Evolutionary conservation across 2,329 filamentous ascomycete species (phyloP).

Genomic region (Cordyceps fumosorosea): DNA sequence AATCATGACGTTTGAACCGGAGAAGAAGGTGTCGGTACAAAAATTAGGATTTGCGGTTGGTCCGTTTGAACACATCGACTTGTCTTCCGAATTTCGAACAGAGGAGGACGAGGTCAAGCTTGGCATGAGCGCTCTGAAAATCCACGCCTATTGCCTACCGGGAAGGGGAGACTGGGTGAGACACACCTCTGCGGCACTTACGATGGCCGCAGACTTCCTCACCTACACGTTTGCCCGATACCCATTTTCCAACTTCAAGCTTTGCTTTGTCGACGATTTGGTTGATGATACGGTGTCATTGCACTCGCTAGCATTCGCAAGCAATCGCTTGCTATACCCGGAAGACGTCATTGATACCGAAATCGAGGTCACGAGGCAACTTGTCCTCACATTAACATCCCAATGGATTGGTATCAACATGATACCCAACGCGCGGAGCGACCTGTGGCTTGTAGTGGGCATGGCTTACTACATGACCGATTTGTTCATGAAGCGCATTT

Average conservation of each 20-base stretch:
- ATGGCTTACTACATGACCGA: constrained; percentile 95
- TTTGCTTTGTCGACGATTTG: constrained; percentile 92
- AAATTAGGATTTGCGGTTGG: constrained; percentile 92
- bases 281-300: constrained; percentile 66
- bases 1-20: constrained; percentile 76
- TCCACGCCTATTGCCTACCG: constrained; percentile 88
- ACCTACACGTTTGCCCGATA: constrained; percentile 84
- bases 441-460: constrained; percentile 85
- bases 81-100: constrained; percentile 77
- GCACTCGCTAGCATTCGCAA: constrained; percentile 82
- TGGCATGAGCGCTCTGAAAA: constrained; percentile 77
- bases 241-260: constrained; percentile 84
- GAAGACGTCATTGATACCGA: constrained; percentile 80
- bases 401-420: constrained; percentile 96
- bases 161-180: constrained; percentile 73
- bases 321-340: constrained; percentile 76
- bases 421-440: constrained; percentile 70
- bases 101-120: constrained; percentile 89
- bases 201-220: constrained; percentile 84
- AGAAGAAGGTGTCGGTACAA: constrained; percentile 69
- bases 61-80: constrained; percentile 87
- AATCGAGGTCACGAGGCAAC: constrained; percentile 69
- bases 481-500: constrained; percentile 81
- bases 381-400: constrained; percentile 78
- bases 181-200: constrained; percentile 80